Conservation (phyloP, 1,139 yeast genomes). For the Candida sojae region DNA sequence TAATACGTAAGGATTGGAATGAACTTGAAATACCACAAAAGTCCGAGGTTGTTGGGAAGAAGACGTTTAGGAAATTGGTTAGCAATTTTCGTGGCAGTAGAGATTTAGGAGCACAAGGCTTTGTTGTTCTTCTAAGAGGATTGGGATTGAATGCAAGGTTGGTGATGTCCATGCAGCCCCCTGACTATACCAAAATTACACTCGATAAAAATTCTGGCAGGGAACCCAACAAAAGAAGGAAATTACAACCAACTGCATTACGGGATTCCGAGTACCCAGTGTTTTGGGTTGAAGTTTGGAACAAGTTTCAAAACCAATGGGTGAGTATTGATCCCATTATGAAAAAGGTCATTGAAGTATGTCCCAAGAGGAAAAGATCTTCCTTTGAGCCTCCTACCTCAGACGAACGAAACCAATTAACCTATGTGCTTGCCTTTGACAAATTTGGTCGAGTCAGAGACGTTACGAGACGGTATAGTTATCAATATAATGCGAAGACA, state of each 20-base stretch:
- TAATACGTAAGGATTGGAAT: slow-evolving; percentile 61
- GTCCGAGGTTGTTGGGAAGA: slow-evolving; percentile 28
- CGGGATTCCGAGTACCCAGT: slow-evolving; percentile 59
- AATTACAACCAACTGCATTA: slow-evolving; percentile 8
- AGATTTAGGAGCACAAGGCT: slow-evolving; percentile 86
- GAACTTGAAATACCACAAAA: slow-evolving; percentile 35
- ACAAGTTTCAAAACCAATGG: slow-evolving; percentile 70
- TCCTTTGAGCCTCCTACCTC: slow-evolving; percentile 75
- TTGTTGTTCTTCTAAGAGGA: slow-evolving; percentile 72
- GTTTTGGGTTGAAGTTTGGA: slow-evolving; percentile 96
- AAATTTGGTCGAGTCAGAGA: slow-evolving; percentile 67
- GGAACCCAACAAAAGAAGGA: slow-evolving; percentile 1
- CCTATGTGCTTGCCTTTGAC: slow-evolving; percentile 80
- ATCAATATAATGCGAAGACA: slow-evolving; percentile 69
- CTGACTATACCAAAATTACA: slow-evolving; percentile 63
- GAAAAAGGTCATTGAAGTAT: slow-evolving; percentile 59
- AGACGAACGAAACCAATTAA: slow-evolving; percentile 59
- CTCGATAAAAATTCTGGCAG: slow-evolving; percentile 6
- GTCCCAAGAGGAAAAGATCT: slow-evolving; percentile 60
- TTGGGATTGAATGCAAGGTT: slow-evolving; percentile 73
- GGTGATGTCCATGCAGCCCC: slow-evolving; percentile 84
- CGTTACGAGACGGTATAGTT: slow-evolving; percentile 81
- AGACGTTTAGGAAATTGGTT: slow-evolving; percentile 44
- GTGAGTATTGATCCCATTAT: slow-evolving; percentile 82
- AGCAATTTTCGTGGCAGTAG: slow-evolving; percentile 62